These are phyloP conservation scores for Fragilariopsis cylindrus DNA, from an alignment of 108 stramenopile species.

Conservation along the genomic window DNA sequence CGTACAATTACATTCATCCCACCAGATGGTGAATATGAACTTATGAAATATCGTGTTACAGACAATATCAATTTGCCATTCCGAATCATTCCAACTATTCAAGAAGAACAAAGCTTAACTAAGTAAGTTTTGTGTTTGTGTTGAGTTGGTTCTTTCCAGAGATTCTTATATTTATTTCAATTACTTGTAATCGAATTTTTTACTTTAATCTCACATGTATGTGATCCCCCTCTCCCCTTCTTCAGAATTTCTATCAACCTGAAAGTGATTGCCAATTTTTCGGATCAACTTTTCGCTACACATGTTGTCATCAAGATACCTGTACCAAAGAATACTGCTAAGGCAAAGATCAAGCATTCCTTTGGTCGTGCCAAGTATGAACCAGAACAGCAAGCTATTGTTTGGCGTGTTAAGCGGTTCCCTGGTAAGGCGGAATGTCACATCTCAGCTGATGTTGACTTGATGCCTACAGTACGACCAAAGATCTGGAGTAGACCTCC, in stretches of 20 bases:
- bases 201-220: neutral
- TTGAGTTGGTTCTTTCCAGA: neutral
- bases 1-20: constrained; percentile 99
- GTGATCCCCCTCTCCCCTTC: neutral
- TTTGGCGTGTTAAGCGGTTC: constrained; percentile 97
- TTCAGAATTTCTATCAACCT: constrained; percentile 90
- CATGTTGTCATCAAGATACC: constrained; percentile 97
- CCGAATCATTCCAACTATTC: constrained; percentile 94
- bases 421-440: constrained; percentile 93
- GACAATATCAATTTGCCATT: constrained; percentile 97
- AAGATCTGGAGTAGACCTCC: constrained; percentile 98
- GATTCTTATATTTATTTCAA: neutral
- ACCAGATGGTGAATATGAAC: constrained; percentile 99
- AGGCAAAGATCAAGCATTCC: constrained; percentile 88
- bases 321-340: constrained; percentile 96
- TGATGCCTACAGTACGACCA: constrained; percentile 91
- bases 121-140: constrained; percentile 53
- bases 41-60: constrained; percentile 98
- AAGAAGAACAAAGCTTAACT: constrained; percentile 90
- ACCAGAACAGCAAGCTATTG: constrained; percentile 96
- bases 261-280: constrained; percentile 93
- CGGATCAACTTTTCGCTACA: constrained; percentile 90
- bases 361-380: constrained; percentile 97
- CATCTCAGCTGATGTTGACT: constrained; percentile 93
- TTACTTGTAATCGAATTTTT: neutral